Evolutionary conservation across 768 basidiomycete genomes (phyloP), one percentile per base, ranked within the genome.

Genomic region (Mycena leptocephala): DNA sequence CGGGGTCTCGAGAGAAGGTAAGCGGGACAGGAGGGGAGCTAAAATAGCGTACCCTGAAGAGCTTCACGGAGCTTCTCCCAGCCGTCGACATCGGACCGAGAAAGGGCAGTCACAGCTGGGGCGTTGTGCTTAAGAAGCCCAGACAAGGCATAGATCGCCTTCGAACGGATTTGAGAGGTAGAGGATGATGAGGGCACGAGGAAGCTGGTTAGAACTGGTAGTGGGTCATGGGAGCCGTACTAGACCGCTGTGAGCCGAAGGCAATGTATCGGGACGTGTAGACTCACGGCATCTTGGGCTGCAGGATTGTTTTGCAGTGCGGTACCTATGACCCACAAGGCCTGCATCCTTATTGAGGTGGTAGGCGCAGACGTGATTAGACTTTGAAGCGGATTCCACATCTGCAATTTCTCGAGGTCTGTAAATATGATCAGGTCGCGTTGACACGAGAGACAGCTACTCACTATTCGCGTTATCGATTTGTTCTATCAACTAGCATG

Each of bases 401-500:
- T 91, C 55, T 91, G 88, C 73, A 97, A 82, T 74, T 92, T 93
- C 72, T 90, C 89, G 5, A 97, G 86, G 87, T 97, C 96, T 96
- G 43, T 46, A 56, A 62, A 48, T 20, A 73, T 39, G 10, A 69
- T 63, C 1, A 66, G 62, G 16, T 30, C 11, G n/a, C 68, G 37
- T 8, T 14, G 37, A 24, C 41, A 63, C 28, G 22, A 22, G 76
- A 30, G 72, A 82, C 72, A 56, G 35, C 20, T 59, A 89, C 92
- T 88, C 80, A 93, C 96, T 91, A 81, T 96, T 97, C 0, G 97
- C 96, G 82, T 98, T 98, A 80, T 98, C 97, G 67, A 98, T 96
- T 48, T 91, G 91, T 83, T 98, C 96, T 70, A 97, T 89, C 33
- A 97, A 87, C 96, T 97, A 78, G 32, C 6, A n/a, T 14, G 2